A percentile compares a stretch with the other conserved stretches of the same genome.
Conservation (phyloP, 1,139 yeast species). For the Candida sanyaensis region DNA sequence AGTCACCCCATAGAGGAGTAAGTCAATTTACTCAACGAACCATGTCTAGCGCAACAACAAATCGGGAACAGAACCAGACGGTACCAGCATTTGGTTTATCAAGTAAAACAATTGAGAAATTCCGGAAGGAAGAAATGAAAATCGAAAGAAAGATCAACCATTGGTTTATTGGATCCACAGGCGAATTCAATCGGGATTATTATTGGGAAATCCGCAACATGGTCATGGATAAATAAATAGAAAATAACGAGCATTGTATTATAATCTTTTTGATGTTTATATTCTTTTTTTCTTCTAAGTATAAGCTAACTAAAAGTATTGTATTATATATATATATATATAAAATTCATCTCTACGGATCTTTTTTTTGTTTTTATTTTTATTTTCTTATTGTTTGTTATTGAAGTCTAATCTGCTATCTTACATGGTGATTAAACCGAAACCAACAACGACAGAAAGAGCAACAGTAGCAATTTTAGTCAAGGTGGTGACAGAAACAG, state of each 20-base stretch:
- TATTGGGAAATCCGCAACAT: conserved; percentile 57
- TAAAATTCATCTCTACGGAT: conserved; percentile 16
- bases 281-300: no score
- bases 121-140: conserved; percentile 52
- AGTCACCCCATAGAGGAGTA: conserved; percentile 20
- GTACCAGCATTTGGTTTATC: conserved; percentile 41
- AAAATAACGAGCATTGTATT: not conserved
- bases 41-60: conserved; percentile 26
- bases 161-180: conserved; percentile 47
- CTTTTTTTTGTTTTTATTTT: not conserved
- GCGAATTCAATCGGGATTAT: conserved; percentile 36
- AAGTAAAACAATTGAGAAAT: conserved; percentile 39
- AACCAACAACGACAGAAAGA: conserved; percentile 22
- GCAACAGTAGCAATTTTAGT: conserved; percentile 22
- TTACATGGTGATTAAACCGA: conserved; percentile 22
- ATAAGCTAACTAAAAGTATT: not conserved
- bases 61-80: not conserved
- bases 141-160: conserved; percentile 49
- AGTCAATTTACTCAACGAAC: conserved; percentile 41
- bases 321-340: not conserved
- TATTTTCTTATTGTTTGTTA: not conserved
- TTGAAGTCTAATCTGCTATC: not conserved
- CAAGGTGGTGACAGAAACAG: conserved; percentile 9
- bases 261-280: not conserved
- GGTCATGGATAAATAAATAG: conserved; percentile 40